phyloP scores from a whole-genome alignment of 495 filamentous ascomycete species.

The Delitschia confertaspora region DNA sequence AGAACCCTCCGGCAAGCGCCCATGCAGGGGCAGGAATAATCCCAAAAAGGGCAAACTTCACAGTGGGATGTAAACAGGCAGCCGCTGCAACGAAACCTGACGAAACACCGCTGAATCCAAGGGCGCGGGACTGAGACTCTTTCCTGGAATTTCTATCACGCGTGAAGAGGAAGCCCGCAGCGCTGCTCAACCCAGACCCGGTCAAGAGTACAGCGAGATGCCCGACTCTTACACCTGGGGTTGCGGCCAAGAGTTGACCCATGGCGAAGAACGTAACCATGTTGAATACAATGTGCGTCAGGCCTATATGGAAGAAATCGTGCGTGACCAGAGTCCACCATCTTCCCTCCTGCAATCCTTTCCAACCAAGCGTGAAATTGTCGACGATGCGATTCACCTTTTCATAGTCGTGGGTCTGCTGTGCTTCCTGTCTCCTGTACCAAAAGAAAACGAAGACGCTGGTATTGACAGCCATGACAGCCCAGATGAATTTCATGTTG shows the following conservation, averaged over 20 bases:
- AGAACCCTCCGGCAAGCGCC: slow-evolving; percentile 22
- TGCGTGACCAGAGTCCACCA: slow-evolving; percentile 29
- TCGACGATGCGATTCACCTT: too few species aligned
- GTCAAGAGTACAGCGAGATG: slow-evolving; percentile 19
- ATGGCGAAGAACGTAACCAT: slow-evolving; percentile 30
- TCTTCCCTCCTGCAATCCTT: slow-evolving; percentile 3
- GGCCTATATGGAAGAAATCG: slow-evolving; percentile 27
- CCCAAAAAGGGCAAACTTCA: slow-evolving; percentile 21
- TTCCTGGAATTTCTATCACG: not conserved
- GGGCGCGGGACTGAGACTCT: too few species aligned
- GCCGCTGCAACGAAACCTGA: slow-evolving; percentile 31
- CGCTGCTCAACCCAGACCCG: slow-evolving; percentile 26
- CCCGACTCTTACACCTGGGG: slow-evolving; percentile 15
- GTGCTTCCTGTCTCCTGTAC: slow-evolving; percentile 9
- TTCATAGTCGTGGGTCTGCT: slow-evolving; percentile 1
- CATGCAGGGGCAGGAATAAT: slow-evolving; percentile 31
- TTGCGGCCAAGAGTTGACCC: slow-evolving; percentile 18
- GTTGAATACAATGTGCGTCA: slow-evolving; percentile 26
- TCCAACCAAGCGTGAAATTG: slow-evolving; percentile 7
- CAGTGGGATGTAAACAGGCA: slow-evolving; percentile 14
- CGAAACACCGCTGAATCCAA: slow-evolving; percentile 32
- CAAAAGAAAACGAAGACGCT: slow-evolving; percentile 27
- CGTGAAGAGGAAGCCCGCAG: slow-evolving; percentile 11
- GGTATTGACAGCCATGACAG: slow-evolving; percentile 31
- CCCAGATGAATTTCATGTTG: slow-evolving; percentile 18